These are phyloP conservation scores for Apophysomyces ossiformis DNA, from an alignment of 371 early-diverging fungal species.

Conservation along the genomic window DNA sequence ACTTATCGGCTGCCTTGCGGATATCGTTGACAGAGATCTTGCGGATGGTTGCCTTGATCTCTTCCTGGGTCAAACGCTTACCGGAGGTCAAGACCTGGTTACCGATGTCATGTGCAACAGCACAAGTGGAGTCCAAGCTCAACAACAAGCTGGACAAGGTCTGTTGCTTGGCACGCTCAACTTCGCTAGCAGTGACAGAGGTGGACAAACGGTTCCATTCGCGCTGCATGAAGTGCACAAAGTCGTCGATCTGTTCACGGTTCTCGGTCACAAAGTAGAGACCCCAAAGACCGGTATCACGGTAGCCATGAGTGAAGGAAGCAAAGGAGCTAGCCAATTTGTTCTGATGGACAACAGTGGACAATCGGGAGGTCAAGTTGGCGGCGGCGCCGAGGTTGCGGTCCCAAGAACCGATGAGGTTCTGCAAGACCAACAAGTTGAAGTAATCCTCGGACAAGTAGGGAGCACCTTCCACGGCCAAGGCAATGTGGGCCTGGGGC, in stretches of 20 bases:
- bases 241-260: constrained; percentile 78
- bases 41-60: constrained; percentile 83
- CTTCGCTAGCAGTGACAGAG: constrained; percentile 84
- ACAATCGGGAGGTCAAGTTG: constrained; percentile 84
- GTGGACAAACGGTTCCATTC: constrained; percentile 90
- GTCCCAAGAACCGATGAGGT: constrained; percentile 93
- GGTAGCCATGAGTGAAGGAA: constrained; percentile 95
- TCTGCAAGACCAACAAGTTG: constrained; percentile 86
- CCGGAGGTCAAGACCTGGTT: constrained; percentile 90
- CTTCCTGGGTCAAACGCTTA: constrained; percentile 81
- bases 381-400: constrained; percentile 80
- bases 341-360: constrained; percentile 76
- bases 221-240: constrained; percentile 83
- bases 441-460: constrained; percentile 92
- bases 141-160: constrained; percentile 86
- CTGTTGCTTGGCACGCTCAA: constrained; percentile 95
- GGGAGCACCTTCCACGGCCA: constrained; percentile 91
- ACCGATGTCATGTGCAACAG: constrained; percentile 93
- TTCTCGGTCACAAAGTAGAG: constrained; percentile 86
- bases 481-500: constrained; percentile 89
- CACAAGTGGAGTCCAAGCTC: constrained; percentile 83
- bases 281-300: constrained; percentile 94
- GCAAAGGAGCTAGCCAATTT: constrained; percentile 91
- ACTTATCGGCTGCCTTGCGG: constrained; percentile 79
- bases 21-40: constrained; percentile 82